Evolutionary conservation across 1,284 basidiomycete genomes (phyloP), one percentile per base, ranked within the genome.

Genomic region (Pterulicium gracile): DNA sequence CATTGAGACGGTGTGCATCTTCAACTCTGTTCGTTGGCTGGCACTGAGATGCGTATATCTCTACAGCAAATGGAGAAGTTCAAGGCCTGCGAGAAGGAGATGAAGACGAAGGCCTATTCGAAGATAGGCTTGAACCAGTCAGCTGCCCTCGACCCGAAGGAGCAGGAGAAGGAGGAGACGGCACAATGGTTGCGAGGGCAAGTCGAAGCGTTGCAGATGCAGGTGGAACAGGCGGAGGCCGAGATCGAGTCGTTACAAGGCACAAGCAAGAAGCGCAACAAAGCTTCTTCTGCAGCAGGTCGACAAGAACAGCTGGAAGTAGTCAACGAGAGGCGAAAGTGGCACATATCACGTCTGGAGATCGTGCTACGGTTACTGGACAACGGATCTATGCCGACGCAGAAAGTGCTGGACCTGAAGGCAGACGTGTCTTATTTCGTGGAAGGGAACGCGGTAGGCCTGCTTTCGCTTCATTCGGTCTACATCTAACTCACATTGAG

Each of bases 81-180:
- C 79, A 99, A 99, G 61, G 95, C 95, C 19, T 91, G 92, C 66
- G 96, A 99, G 71, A 99, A 98, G 72, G 96, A 98, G 68, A 98
- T 98, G 93, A 99, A 99, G 78, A 98, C 96, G 52, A 99, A 99
- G 64, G 96, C 96, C 0, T 99, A 98, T 69, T 98, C 94, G 23
- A 99, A 98, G 66, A 96, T 98, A 65, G 96, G 96, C 27, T 77
- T 99, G 24, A 97, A 88, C 52, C 91, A 94, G 48, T 92, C 93
- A 3, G 79, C 91, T 41, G 90, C 89, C 58, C 81, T 98, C 22
- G 96, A 98, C 63, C 96, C 96, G 44, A 92, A 90, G 61, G 92
- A 96, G 51, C 91, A 95, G 68, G 92, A 95, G 66, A 97, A 98
- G 67, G 76, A 88, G 52, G 94, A 98, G 59, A 81, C 86, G 49